Conservation (phyloP, 208 protist genomes). For the Crithidia expoeki region DNA sequence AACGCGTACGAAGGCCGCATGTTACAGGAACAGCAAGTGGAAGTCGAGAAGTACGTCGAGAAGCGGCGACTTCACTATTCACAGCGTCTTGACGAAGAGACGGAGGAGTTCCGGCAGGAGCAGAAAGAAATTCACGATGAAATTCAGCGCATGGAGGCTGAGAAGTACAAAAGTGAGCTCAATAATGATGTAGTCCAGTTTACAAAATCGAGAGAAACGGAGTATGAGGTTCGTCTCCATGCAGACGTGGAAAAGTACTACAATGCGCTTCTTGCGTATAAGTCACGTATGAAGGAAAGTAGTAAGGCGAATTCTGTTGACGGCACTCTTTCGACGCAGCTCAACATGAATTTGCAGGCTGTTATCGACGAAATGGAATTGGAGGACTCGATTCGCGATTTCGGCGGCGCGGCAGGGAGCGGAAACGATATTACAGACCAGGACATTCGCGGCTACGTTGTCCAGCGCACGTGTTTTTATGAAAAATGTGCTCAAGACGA, state of each 20-base stretch:
- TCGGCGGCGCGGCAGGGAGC: conserved; percentile 30
- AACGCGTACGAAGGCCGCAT: conserved; percentile 39
- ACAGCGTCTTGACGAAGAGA: conserved; percentile 50
- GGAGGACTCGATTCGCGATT: conserved; percentile 36
- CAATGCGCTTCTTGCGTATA: conserved; percentile 39
- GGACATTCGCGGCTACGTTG: conserved; percentile 51
- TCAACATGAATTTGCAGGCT: conserved; percentile 28
- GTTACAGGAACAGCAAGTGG: conserved; percentile 36
- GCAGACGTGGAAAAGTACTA: conserved; percentile 49
- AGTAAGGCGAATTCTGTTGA: background rate
- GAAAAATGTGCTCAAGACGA: conserved; percentile 51
- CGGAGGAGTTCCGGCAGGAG: conserved; percentile 55
- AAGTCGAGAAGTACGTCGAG: conserved; percentile 37
- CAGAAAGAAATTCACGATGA: conserved; percentile 50
- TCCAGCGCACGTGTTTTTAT: conserved; percentile 49
- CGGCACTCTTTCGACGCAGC: conserved; percentile 28
- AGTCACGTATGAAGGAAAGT: conserved; percentile 16
- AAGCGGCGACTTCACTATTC: conserved; percentile 41
- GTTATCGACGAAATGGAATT: conserved; percentile 34
- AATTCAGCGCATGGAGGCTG: conserved; percentile 40
- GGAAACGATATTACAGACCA: conserved; percentile 51
- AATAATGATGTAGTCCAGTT: conserved; percentile 46
- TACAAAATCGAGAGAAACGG: conserved; percentile 34
- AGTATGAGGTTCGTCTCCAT: conserved; percentile 40
- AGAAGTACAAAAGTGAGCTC: conserved; percentile 47